Base-by-base conservation (phyloP, 2,329 filamentous ascomycete genomes). In the Emericellopsis atlantica region DNA sequence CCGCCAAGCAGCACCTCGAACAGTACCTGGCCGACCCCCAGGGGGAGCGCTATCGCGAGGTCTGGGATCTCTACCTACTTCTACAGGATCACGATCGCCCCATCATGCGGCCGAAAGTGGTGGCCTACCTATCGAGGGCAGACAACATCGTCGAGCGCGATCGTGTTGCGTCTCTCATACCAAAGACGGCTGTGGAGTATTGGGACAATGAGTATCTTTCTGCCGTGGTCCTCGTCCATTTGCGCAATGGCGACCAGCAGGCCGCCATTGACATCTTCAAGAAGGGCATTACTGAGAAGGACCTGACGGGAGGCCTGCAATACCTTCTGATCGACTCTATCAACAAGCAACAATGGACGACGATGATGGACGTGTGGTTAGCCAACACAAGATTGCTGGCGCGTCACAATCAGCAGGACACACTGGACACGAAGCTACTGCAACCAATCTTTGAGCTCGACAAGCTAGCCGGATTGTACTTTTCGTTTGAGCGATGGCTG, bases 91-190 rank as follows among this genome's bases (percentile, higher is more conserved):
- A 50, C 3, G 50, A 60, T 34, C 50, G 57, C 36, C 36, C 43
- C 4, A 46, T 49, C 4, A 46, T 63, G 11, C 54, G 54, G 3
- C 52, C 48, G 2, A 37, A 48, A 3, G 55, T 72, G 16, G 46
- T 73, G 2, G 41, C 55, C 2, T 66, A 67, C 37, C 58, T 76
- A 9, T 56, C 65, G 6, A 55, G 48, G 14, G 71, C 69, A 4
- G 52, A 51, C 5, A 60, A 62, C n/a, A 47, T 61, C 8, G 53
- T 65, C 4, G 67, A 74, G 38, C 62, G 61, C 1, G 59, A 59
- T 49, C 64, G 69, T 42, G 59, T 70, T n/a, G 51, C 61, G 4
- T 58, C 65, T 3, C 44, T 74, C 2, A 70, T 74, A 39, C 54
- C 55, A 3, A 52, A 60, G 24, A 50, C 69, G 2, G 49, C 58